A percentile compares a stretch with the other conserved stretches of the same genome.
These are phyloP conservation scores for Odontarrhena argentea DNA, from an alignment of 345 rosid genomes.

Conservation along the genomic window DNA sequence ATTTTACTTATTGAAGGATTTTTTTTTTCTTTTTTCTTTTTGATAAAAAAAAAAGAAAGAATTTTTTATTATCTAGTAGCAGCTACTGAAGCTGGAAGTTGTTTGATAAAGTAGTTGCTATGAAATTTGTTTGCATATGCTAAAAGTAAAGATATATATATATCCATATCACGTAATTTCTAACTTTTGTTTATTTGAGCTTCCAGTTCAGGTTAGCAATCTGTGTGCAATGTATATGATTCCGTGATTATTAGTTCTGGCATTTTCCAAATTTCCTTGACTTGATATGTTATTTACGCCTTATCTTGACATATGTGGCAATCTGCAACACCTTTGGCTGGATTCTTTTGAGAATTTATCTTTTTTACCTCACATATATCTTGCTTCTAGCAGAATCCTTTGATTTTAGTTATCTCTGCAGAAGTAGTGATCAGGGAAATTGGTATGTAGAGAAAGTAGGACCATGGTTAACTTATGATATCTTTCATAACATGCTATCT, in stretches of 20 bases:
- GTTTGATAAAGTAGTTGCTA: constrained; percentile 5
- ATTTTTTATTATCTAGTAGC: constrained; percentile 7
- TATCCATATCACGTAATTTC: background rate
- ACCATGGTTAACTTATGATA: constrained; percentile 8
- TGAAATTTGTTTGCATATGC: constrained; percentile 17
- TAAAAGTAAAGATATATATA: background rate
- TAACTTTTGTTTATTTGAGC: background rate
- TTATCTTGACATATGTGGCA: background rate
- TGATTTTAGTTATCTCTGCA: background rate
- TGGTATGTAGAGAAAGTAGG: constrained; percentile 20
- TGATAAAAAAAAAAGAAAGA: background rate
- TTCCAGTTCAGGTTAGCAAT: background rate
- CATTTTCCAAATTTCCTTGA: constrained; percentile 2
- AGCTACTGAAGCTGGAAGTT: constrained; percentile 18
- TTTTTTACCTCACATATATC: background rate
- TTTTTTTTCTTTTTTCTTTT: background rate
- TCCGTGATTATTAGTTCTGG: constrained; percentile 3
- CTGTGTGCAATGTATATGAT: background rate
- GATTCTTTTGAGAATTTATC: constrained; percentile 10
- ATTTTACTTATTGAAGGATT: background rate
- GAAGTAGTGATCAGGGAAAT: constrained; percentile 5
- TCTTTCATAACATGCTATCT: constrained; percentile 31
- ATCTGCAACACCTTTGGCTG: constrained; percentile 2
- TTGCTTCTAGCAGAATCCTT: constrained; percentile 8
- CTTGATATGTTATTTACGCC: background rate